Percentiles rank a stretch among this genome's conserved stretches.
Conservation (phyloP, 345 rosid genomes). For the Sisymbrium altissimum region DNA sequence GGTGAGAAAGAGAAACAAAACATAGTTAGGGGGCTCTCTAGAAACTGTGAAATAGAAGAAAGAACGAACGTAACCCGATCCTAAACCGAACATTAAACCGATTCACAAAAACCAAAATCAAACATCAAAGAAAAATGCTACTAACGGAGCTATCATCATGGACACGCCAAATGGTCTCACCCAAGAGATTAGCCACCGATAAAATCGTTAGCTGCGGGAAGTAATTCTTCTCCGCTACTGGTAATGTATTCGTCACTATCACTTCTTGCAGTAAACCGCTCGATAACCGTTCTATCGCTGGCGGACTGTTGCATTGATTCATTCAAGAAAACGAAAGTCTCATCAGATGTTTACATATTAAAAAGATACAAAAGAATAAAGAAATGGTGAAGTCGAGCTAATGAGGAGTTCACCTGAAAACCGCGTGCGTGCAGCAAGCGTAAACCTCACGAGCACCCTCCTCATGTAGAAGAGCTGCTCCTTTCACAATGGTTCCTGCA, state of each 20-base stretch:
- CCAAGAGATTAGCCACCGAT: constrained; percentile 74
- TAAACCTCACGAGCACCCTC: constrained; percentile 98
- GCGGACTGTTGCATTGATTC: constrained; percentile 48
- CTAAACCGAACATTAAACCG: constrained; percentile 12
- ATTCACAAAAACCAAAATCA: background rate
- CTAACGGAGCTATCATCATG: constrained; percentile 85
- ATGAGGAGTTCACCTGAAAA: constrained; percentile 64
- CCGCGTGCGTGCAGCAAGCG: constrained; percentile 95
- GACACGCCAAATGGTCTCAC: constrained; percentile 89
- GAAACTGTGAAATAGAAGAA: background rate
- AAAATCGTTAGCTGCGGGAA: constrained; percentile 75
- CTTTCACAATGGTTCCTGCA: constrained; percentile 87
- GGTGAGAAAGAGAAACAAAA: constrained; percentile 9
- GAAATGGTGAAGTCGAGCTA: background rate
- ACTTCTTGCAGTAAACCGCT: constrained; percentile 81
- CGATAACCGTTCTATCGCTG: constrained; percentile 75
- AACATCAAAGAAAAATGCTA: constrained; percentile 52
- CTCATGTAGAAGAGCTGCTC: constrained; percentile 91
- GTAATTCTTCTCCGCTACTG: constrained; percentile 64
- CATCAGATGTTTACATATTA: background rate
- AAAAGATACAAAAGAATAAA: background rate
- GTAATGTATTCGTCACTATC: constrained; percentile 73
- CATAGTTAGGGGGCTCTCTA: constrained; percentile 15
- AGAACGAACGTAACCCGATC: background rate
- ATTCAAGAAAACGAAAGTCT: background rate